Base-by-base conservation (phyloP, 805 yeast genomes). In the Yamadazyma nakazawae region DNA sequence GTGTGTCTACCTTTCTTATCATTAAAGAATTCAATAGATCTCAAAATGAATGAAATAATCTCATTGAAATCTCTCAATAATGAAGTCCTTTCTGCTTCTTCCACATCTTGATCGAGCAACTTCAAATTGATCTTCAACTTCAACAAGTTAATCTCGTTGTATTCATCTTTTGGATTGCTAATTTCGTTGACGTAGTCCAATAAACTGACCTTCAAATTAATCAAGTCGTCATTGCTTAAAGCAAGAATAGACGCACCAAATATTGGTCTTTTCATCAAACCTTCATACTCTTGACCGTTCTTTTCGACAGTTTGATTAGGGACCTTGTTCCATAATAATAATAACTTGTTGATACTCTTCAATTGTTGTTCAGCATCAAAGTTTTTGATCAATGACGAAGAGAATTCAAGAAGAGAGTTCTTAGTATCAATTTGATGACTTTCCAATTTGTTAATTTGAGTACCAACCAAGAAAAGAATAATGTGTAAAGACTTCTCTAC, bases 381-480 rank as follows among this genome's bases (percentile, higher is more conserved):
- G 26, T 78, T 77, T 50, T 82, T 80, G 64, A 88, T 61, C 60
- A 90, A 85, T 0, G 88, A 71, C 13, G 81, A 72, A 1, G 85
- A 74, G 62, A 92, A 92, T 54, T 88, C 96, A 47, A 83, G 68
- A 34, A 87, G 65, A 1, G 84, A 72, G 41, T 72, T 62, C 60
- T 82, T 85, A 58, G 80, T 80, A 54, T 78, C 81, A 34, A 40
- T 28, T 14, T 81, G 71, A 32, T 43, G 25, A n/a, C 14, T 32
- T n/a, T 50, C 45, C 40, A 55, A 53, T 47, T 46, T 52, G 26
- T 72, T 70, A 58, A 80, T 87, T 61, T 89, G 96, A 60, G 81
- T 88, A 44, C 95, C 92, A 58, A 92, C 78, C 55, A 94, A 74
- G 57, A 88, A 84, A 52, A 92, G 63, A 40, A 92, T 78, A 42